A percentile compares a stretch with the other conserved stretches of the same genome.
Conservation (phyloP, 1,139 yeast genomes). For the Pichia sp. region DNA sequence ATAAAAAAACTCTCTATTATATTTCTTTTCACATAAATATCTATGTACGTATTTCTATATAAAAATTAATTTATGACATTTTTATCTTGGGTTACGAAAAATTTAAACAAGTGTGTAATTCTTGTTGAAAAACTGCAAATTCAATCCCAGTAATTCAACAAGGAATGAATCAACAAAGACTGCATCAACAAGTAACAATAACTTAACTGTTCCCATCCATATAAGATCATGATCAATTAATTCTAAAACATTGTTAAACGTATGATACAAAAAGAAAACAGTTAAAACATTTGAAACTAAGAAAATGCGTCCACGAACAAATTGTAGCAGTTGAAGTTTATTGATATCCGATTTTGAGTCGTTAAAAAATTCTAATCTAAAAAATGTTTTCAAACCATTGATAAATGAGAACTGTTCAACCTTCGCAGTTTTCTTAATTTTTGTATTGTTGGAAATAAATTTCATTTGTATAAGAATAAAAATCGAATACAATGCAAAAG, state of each 20-base stretch:
- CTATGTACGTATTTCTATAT: background rate
- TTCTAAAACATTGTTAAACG: slow-evolving; percentile 2
- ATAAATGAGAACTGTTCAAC: background rate
- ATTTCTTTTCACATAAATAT: background rate
- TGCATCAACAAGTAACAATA: slow-evolving; percentile 22
- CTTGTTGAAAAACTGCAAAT: slow-evolving; percentile 10
- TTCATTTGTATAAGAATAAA: slow-evolving; percentile 24
- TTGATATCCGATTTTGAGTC: background rate
- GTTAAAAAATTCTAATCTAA: background rate
- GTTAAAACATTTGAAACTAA: slow-evolving; percentile 8
- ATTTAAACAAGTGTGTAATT: slow-evolving; percentile 9
- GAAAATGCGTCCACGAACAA: slow-evolving; percentile 16
- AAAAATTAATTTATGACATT: background rate
- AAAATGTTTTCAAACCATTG: slow-evolving; percentile 2
- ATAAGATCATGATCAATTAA: background rate
- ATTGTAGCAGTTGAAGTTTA: slow-evolving; percentile 1
- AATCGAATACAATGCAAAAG: slow-evolving; percentile 22
- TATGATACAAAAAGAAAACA: slow-evolving; percentile 8
- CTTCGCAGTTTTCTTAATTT: background rate
- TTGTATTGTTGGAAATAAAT: slow-evolving; percentile 17
- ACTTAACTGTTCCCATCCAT: slow-evolving; percentile 14
- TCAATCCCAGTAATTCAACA: slow-evolving; percentile 23
- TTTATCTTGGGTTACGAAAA: too few relatives aligned
- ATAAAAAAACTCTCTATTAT: too few relatives aligned
- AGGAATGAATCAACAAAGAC: slow-evolving; percentile 21